Evolutionary conservation across 768 basidiomycete species (phyloP), one percentile per base, ranked within the genome.

Genomic region (Hygrophorus russula): DNA sequence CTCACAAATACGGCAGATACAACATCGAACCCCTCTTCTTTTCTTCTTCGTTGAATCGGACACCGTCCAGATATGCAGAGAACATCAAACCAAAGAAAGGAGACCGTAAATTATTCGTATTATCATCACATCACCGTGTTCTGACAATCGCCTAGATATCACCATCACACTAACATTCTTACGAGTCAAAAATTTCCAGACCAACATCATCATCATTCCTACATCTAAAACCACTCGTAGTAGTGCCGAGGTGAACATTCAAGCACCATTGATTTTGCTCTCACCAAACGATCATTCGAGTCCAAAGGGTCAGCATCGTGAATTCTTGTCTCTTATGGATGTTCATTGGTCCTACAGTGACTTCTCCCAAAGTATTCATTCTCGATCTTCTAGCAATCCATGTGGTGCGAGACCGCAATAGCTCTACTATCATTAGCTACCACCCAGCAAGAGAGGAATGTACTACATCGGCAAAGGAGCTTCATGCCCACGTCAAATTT

Each of bases 21-120:
- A 62, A 63, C 34, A 62, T 80, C 45, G 78, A 80, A 48, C 78
- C 78, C 0, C 79, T 80, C 55, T 80, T 74, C 52, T 80, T 78
- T 54, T 74, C 76, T 0, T 78, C 76, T 1, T 73, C 76, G 1
- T 54, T 76, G 2, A 78, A 75, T 46, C 79, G 77, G 78, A 82
- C 80, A 48, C 80, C 80, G 2, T 75, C 76, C 1, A 70, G 78
- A 42, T 82, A 73, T 41, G 71, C 78, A 48, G 78, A 79, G 49
- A 69, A 66, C 39, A 45, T 68, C 0, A 29, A 49, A 4, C 52
- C 53, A 12, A 57, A 59, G 5, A 31, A 59, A 36, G 59, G 62
- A 14, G 68, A 69, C 43, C 57, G 74, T 76, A 52, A 37, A 71
- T 54, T 1, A 6, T 30, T 15, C 20, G 28, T 36, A 9, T 15